A percentile compares a stretch with the other conserved stretches of the same genome.
Evolutionary conservation across 2,329 filamentous ascomycete genomes (phyloP).

Genomic region (Blumeriella jaapii): DNA sequence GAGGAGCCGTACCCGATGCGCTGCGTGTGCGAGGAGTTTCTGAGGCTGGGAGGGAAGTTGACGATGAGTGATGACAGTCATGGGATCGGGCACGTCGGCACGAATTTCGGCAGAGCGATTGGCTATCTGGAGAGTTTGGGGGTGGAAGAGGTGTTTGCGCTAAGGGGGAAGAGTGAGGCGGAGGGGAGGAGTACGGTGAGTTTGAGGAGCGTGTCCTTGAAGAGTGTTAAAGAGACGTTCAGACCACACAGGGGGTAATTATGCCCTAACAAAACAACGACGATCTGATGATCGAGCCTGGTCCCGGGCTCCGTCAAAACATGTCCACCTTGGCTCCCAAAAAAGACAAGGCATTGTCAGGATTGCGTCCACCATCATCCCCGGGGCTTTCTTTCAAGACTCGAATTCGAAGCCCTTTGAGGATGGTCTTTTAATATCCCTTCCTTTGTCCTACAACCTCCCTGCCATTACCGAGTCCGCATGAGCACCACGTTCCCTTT

Average conservation of each 20-base stretch:
- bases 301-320: too few relatives aligned
- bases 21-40: slow-evolving; percentile 67
- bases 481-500: too few relatives aligned
- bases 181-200: slow-evolving; percentile 1
- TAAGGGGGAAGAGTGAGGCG: slow-evolving; percentile 9
- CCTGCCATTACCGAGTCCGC: too few relatives aligned
- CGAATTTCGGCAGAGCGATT: slow-evolving; percentile 64
- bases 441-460: too few relatives aligned
- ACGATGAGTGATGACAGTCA: slow-evolving; percentile 95
- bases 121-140: slow-evolving; percentile 58
- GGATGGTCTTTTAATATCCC: too few relatives aligned
- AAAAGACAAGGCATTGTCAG: too few relatives aligned
- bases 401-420: too few relatives aligned
- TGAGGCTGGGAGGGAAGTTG: slow-evolving; percentile 64
- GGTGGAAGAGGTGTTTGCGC: slow-evolving; percentile 43
- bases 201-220: slow-evolving; percentile 12
- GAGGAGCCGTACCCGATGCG: slow-evolving; percentile 78
- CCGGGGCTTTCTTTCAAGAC: too few relatives aligned
- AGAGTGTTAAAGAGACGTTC: slow-evolving; percentile 18
- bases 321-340: too few relatives aligned
- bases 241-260: background rate
- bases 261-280: too few relatives aligned
- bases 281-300: too few relatives aligned
- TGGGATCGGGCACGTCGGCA: slow-evolving; percentile 73
- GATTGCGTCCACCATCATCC: too few relatives aligned